phyloP scores from a whole-genome alignment of 2,329 filamentous ascomycete genomes.

The Verticillium tricorpus region DNA sequence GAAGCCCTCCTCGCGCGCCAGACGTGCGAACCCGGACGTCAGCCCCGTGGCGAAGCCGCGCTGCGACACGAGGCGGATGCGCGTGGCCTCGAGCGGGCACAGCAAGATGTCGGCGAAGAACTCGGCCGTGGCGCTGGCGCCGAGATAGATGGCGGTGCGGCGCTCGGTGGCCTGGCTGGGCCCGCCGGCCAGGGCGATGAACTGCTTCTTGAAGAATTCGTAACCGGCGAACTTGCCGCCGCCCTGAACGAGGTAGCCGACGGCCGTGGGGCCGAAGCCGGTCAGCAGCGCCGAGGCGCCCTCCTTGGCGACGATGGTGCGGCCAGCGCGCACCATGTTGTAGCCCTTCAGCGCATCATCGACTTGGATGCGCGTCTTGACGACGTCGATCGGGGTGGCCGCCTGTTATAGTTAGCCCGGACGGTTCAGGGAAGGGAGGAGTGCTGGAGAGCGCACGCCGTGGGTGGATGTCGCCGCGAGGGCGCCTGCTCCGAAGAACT shows the following conservation, averaged over 20 bases:
- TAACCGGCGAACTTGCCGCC: constrained; percentile 90
- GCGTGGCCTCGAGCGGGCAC: constrained; percentile 85
- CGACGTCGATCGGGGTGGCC: constrained; percentile 59
- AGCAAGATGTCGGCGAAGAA: constrained; percentile 76
- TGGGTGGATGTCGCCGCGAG: constrained; percentile 48
- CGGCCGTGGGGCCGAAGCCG: constrained; percentile 78
- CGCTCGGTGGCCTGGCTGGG: constrained; percentile 37
- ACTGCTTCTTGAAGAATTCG: constrained; percentile 90
- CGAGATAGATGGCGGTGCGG: constrained; percentile 64
- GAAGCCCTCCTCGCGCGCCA: constrained; percentile 70
- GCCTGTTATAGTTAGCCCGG: constrained; percentile 26
- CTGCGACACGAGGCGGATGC: constrained; percentile 74
- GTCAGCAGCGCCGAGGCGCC: constrained; percentile 76
- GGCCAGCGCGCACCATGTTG: constrained; percentile 75
- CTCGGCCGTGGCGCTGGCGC: constrained; percentile 63
- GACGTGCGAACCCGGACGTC: constrained; percentile 67
- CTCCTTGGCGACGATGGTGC: constrained; percentile 73
- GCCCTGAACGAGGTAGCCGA: constrained; percentile 86
- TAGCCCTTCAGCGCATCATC: constrained; percentile 81
- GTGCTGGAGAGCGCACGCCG: constrained; percentile 31
- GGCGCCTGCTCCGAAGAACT: constrained; percentile 49
- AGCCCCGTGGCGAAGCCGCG: constrained; percentile 72
- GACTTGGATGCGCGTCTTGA: constrained; percentile 90
- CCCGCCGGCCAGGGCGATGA: constrained; percentile 63
- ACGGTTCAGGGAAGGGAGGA: neutral